A percentile compares a stretch with the other conserved stretches of the same genome.
These are phyloP conservation scores for Gossypium schwendimanii DNA, from an alignment of 441 rosid species.

Conservation along the genomic window DNA sequence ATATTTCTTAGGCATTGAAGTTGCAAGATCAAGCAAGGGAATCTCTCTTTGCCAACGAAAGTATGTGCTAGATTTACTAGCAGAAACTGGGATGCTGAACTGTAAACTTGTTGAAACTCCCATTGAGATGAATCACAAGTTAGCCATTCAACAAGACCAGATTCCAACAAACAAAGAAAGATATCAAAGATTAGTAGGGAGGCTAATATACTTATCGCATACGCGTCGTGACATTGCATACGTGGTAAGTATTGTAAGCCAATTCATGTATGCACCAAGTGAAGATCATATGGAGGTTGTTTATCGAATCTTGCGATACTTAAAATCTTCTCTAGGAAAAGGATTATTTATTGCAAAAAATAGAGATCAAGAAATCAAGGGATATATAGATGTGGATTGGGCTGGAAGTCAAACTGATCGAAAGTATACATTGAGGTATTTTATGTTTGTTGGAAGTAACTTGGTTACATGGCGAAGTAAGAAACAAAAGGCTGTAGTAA, in stretches of 20 bases:
- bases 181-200: background rate
- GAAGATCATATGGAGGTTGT: background rate
- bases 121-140: background rate
- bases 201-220: background rate
- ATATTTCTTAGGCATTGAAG: background rate
- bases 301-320: background rate
- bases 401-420: background rate
- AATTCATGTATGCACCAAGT: background rate
- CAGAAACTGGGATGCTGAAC: background rate
- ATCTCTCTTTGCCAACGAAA: background rate
- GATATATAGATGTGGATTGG: background rate
- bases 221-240: background rate
- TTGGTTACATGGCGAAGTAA: no score
- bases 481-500: no score
- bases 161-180: background rate
- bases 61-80: background rate
- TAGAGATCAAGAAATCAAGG: background rate
- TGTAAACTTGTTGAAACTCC: background rate
- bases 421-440: no score
- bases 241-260: no score
- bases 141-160: background rate
- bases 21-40: background rate
- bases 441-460: no score
- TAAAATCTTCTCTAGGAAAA: background rate
- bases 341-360: background rate